Evolutionary conservation across 208 protist species (phyloP).

Genomic region (Trichomonas vaginalis): DNA sequence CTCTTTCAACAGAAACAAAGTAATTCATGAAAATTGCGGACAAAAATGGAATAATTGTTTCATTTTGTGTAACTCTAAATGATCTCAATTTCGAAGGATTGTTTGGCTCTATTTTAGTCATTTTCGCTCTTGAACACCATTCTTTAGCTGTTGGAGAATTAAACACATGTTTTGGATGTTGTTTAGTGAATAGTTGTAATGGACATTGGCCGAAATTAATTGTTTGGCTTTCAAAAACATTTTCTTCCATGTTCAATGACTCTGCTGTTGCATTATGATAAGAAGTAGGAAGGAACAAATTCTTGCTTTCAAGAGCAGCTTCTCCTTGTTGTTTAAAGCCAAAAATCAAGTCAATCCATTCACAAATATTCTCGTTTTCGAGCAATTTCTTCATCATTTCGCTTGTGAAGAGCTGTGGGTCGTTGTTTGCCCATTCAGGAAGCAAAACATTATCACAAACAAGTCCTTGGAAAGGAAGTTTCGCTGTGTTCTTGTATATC

Average conservation of each 20-base stretch:
- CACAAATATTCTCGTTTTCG: not conserved
- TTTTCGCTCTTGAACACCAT: not conserved
- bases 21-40: not conserved
- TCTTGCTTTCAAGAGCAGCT: not conserved
- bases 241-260: not conserved
- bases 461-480: not conserved
- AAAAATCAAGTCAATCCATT: constrained; percentile 13
- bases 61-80: not conserved
- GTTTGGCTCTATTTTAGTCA: not conserved
- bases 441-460: not conserved
- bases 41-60: not conserved
- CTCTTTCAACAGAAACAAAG: not conserved
- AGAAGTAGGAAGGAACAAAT: not conserved
- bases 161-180: not conserved
- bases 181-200: not conserved
- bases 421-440: not conserved
- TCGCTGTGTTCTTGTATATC: not conserved
- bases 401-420: not conserved
- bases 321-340: not conserved
- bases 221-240: not conserved
- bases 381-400: not conserved
- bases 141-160: not conserved
- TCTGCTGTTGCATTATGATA: not conserved
- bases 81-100: not conserved
- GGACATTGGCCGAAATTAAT: constrained; percentile 10